Evolutionary conservation across 257 asterid species (phyloP), one percentile per base, ranked within the genome.

Genomic region (Anisodus acutangulus): DNA sequence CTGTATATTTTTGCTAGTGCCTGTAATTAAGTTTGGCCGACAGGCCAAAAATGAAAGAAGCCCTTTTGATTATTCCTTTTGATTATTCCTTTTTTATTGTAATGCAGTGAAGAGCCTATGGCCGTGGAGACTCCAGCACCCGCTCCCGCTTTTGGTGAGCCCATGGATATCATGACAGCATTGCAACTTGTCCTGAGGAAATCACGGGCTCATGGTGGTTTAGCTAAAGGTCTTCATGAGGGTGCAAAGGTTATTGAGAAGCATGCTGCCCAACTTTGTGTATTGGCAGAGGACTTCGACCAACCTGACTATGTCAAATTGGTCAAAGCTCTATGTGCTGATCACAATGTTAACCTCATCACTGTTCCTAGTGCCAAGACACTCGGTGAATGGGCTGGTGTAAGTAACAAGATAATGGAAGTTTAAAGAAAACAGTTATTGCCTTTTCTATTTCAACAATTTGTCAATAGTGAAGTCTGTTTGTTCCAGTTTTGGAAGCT

Each of bases 301-400:
- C 97, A 92, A 68, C 87, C 89, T 3, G 95, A 92, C 81, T 94
- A 94, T 83, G 91, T 91, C 55, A 92, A 94, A 51, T 83, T 94
- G 88, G 97, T 94, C 84, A 94, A 94, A 84, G 94, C 92, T 0
- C 91, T 94, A 3, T 91, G 97, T 66, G 93, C 92, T 84, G 95
- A 94, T 80, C 94, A 94, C 85, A 92, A 92, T 59, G 93, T 94
- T 58, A 90, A 84, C 87, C 88, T 91, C 89, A 89, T 92, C 8
- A 86, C 95, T 0, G 94, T 92, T 57, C 93, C 95, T 3, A 90
- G 84, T 89, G 94, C 97, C 67, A 94, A 94, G 89, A 91, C 93
- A 60, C 93, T 92, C 5, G 95, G 95, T 12, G 95, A 94, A 86
- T 94, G 97, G 97, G 89, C 89, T 76, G 97, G 97, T 49, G 97